phyloP scores from a whole-genome alignment of 306 rosid species.

The Acacia melanoxylon region DNA sequence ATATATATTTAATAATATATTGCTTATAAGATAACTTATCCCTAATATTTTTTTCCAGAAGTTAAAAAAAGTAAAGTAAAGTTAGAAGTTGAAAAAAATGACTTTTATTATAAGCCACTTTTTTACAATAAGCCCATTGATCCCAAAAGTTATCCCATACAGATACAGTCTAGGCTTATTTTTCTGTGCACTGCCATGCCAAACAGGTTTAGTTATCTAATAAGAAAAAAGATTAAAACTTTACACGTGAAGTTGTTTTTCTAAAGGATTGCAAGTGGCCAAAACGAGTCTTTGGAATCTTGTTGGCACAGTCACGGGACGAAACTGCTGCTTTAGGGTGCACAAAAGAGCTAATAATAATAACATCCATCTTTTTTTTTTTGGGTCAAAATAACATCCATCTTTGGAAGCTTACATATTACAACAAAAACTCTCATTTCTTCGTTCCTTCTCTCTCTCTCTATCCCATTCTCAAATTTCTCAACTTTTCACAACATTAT shows the following conservation, averaged over 20 bases:
- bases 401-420: conserved; percentile 13
- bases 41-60: no score
- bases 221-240: neutral
- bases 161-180: no score
- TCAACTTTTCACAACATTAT: conserved; percentile 26
- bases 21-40: rapidly evolving
- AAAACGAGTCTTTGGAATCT: conserved; percentile 41
- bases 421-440: neutral
- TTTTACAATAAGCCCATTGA: no score
- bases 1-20: no score
- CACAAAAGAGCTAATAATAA: neutral
- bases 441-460: neutral
- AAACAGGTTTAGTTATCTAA: neutral
- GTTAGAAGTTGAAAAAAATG: no score
- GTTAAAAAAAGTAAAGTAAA: no score
- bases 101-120: no score
- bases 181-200: no score
- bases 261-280: conserved; percentile 10
- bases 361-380: conserved; percentile 17
- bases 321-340: conserved; percentile 32
- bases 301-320: conserved; percentile 60
- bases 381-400: conserved; percentile 16
- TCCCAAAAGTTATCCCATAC: no score
- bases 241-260: neutral
- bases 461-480: conserved; percentile 2